These are phyloP conservation scores for Lasiodiplodia sp. DNA, from an alignment of 2,329 filamentous ascomycete genomes.

Conservation along the genomic window DNA sequence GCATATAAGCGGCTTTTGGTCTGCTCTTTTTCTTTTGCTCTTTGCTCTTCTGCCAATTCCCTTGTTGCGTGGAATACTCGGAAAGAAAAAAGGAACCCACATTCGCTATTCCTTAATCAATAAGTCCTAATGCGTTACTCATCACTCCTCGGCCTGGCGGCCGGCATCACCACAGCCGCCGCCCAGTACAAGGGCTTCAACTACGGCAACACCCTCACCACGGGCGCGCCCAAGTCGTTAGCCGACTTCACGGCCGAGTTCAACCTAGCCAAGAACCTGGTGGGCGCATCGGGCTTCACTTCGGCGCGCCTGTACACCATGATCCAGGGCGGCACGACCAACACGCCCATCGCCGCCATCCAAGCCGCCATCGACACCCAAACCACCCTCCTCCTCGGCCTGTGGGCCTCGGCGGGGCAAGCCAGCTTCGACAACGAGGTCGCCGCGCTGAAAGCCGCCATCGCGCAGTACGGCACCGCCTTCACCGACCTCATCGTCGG, in stretches of 20 bases:
- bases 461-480: slow-evolving; percentile 69
- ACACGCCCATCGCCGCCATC: slow-evolving; percentile 72
- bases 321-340: slow-evolving; percentile 71
- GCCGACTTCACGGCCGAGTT: slow-evolving; percentile 75
- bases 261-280: slow-evolving; percentile 68
- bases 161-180: slow-evolving; percentile 34
- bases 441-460: slow-evolving; percentile 72
- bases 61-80: slow-evolving; percentile 5
- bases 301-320: slow-evolving; percentile 79
- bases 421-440: slow-evolving; percentile 75
- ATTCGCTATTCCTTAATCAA: slow-evolving; percentile 13
- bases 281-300: slow-evolving; percentile 70
- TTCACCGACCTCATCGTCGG: slow-evolving; percentile 75
- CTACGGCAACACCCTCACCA: slow-evolving; percentile 70
- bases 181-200: slow-evolving; percentile 71
- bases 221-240: slow-evolving; percentile 66
- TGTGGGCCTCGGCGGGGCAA: slow-evolving; percentile 79
- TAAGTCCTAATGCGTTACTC: slow-evolving; percentile 25
- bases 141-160: slow-evolving; percentile 27
- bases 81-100: not conserved
- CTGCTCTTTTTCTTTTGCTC: not conserved
- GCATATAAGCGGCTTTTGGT: slow-evolving; percentile 15
- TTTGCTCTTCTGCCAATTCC: slow-evolving; percentile 14
- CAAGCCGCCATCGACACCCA: slow-evolving; percentile 83
- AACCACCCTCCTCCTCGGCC: slow-evolving; percentile 78